Evolutionary conservation across 2,329 filamentous ascomycete genomes (phyloP), one percentile per base, ranked within the genome.

Genomic region (Pseudovirgaria hyperparasitica): DNA sequence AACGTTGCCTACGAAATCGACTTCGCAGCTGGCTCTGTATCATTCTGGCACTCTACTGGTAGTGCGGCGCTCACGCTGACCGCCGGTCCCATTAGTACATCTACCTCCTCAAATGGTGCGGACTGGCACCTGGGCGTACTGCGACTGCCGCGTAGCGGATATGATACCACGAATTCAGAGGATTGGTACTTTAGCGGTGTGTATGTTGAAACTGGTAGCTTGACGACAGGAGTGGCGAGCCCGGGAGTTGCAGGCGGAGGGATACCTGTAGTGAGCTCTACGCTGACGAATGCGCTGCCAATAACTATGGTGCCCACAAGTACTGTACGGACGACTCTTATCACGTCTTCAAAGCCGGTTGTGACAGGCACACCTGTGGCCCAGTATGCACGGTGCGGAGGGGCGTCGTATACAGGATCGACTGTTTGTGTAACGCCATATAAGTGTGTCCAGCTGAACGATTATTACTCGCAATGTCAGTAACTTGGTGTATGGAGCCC

Each of bases 1-100:
- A 84, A 84, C 46, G 63, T 81, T 41, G 77, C 76, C 25, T 82
- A 81, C 43, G 75, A 74, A 47, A 78, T 81, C 34, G 61, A 82
- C 57, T 84, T 82, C 42, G 54, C 52, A 10, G 65, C 58, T 20
- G 57, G 64, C 37, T 70, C 63, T 5, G 74, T 82, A 16, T 67
- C 66, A 9, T 72, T 82, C 53, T 82, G 74, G 67, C 73, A 81
- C 51, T 79, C 73, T 1, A 75, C 70, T 10, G 76, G 73, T 19
- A 57, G 58, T 9, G 63, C 65, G 19, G 54, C 65, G 12, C 56
- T 82, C 13, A 61, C 54, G 29, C 63, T 70, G 45, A 67, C 67
- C 1, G 72, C 74, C 4, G 62, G 64, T 4, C 70, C 75, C 2
- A 64, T 82, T 25, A 61, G 62, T 5, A 69, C 63, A 0, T 66